Percentiles rank a stretch among this genome's conserved stretches.
phyloP scores from a whole-genome alignment of 2,329 filamentous ascomycete genomes.

The Sporothrix inflata region DNA sequence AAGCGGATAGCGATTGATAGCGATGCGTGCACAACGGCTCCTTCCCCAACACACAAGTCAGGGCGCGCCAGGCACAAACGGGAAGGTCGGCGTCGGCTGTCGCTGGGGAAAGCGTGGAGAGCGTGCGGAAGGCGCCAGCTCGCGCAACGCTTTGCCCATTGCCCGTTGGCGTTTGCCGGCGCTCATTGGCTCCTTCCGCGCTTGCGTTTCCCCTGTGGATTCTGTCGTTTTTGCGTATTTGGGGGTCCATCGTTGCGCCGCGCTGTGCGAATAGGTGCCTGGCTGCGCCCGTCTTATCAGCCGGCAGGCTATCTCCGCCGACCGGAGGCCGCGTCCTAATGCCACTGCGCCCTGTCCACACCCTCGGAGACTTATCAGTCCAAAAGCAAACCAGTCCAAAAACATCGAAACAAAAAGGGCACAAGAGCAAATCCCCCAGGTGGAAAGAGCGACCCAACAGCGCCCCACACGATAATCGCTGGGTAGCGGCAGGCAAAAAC shows the following conservation, averaged over 20 bases:
- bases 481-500: neutral
- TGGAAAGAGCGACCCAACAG: neutral
- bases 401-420: neutral
- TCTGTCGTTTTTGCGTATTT: conserved; percentile 16
- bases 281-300: neutral
- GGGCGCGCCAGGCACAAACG: conserved; percentile 19
- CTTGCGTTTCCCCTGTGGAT: conserved; percentile 24
- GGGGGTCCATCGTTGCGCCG: neutral
- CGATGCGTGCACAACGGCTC: neutral
- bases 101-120: conserved; percentile 2
- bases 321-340: neutral
- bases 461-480: neutral
- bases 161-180: neutral
- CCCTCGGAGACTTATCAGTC: neutral
- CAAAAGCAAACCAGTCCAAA: neutral
- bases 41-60: neutral
- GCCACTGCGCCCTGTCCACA: neutral
- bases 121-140: conserved; percentile 22
- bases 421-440: neutral
- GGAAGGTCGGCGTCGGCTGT: conserved; percentile 4
- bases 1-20: conserved; percentile 12
- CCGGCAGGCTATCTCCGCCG: neutral
- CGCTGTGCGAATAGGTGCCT: neutral
- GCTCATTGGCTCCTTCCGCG: conserved; percentile 24
- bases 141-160: conserved; percentile 21